Base-by-base conservation (phyloP, 768 basidiomycete genomes). In the Pisolithus microcarpus region DNA sequence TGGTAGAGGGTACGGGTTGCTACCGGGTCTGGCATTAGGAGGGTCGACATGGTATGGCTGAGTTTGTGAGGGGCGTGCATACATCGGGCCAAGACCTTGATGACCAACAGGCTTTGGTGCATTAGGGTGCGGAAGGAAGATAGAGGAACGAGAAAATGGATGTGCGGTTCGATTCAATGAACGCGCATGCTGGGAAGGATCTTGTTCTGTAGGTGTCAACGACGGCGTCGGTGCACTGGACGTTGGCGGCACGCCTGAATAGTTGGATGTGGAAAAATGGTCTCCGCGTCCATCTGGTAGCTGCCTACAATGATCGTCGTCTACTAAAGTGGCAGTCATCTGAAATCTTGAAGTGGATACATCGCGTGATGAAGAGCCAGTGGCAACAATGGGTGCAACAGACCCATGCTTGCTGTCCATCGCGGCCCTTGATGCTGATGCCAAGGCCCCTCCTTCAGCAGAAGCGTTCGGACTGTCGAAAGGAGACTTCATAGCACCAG, bases 111-210 rank as follows among this genome's bases (percentile, higher is more conserved):
- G 64, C 49, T 76, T 79, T 7, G 78, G 78, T 4, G 78, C 79
- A 61, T 76, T 75, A 1, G 78, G 78, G 56, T 80, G 78, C 0
- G 78, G 78, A 36, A 75, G 66, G 54, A 80, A 80, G 19, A 78
- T 56, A 46, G 74, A 75, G 18, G 69, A 65, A 21, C 75, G 69
- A 10, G 56, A 44, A 45, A 69, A 63, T 2, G 64, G 61, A 36
- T 65, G 64, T 2, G 60, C 50, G 6, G 54, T 43, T 28, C 18
- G 13, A 38, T 40, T 56, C 51, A 54, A 54, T 46, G 56, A 64
- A 7, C 62, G 70, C 39, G 52, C 55, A 10, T 65, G 61, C 56
- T 65, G 59, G 54, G 63, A 63, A 56, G 56, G 19, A 21, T 49
- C 49, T 53, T 56, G 31, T 23, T 34, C 38, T 43, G 53, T 11